Conservation (phyloP, 2,329 filamentous ascomycete species). For the Stemphylium lycopersici region DNA sequence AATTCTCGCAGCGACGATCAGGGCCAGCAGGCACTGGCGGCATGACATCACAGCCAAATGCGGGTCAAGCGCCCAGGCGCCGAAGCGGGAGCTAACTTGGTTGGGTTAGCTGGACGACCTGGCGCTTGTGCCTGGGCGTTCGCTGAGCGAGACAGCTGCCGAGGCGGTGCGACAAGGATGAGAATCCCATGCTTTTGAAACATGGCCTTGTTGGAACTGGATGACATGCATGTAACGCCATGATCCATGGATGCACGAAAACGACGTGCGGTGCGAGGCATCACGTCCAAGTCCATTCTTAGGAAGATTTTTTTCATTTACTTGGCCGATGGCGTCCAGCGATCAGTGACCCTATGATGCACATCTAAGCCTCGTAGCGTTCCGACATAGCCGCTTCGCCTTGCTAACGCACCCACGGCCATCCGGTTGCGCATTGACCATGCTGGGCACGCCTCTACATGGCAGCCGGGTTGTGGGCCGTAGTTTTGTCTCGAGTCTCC, state of each 20-base stretch:
- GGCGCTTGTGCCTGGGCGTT: conserved; percentile 7
- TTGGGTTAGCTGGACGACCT: background rate
- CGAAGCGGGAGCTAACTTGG: conserved; percentile 1
- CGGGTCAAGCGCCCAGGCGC: background rate
- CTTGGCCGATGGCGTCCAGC: background rate
- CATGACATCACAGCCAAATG: conserved; percentile 8
- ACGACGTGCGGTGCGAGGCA: too few relatives aligned
- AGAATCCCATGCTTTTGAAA: background rate
- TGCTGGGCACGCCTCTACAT: too few relatives aligned
- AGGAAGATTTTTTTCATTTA: background rate
- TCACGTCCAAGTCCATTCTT: too few relatives aligned
- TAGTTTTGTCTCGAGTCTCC: too few relatives aligned
- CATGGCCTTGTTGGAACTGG: background rate
- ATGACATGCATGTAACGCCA: background rate
- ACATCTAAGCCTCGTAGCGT: conserved; percentile 2
- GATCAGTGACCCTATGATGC: background rate
- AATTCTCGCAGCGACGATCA: background rate
- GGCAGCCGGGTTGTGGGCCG: too few relatives aligned
- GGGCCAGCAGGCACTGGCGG: conserved; percentile 9
- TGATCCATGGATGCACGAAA: background rate
- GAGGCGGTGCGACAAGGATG: background rate
- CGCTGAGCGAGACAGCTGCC: background rate
- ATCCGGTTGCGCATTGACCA: too few relatives aligned
- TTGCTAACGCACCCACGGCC: background rate
- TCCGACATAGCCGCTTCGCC: conserved; percentile 5